Evolutionary conservation across 306 rosid species (phyloP).

Genomic region (Myrica gale): DNA sequence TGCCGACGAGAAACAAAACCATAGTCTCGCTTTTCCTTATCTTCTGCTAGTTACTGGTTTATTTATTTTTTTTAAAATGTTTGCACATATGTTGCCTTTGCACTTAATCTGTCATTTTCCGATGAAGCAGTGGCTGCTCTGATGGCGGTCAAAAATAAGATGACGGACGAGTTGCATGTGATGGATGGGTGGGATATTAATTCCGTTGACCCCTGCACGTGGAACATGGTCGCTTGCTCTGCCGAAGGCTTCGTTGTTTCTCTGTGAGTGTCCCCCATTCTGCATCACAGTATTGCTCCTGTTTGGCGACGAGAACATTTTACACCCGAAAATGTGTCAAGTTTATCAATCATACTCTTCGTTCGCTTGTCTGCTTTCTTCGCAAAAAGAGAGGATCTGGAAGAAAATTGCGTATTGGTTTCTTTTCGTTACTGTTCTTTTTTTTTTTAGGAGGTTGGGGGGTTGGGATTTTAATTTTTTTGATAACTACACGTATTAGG

Average conservation of each 20-base stretch:
- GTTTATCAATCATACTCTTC: background rate
- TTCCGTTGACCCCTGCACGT: constrained; percentile 97
- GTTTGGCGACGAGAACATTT: constrained; percentile 1
- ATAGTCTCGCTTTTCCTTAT: constrained; percentile 15
- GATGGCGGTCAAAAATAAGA: constrained; percentile 82
- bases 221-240: constrained; percentile 92
- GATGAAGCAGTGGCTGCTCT: constrained; percentile 74
- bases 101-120: constrained; percentile 14
- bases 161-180: constrained; percentile 56
- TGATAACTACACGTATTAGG: background rate
- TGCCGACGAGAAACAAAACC: constrained; percentile 11
- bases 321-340: background rate
- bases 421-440: background rate
- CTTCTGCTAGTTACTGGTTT: background rate
- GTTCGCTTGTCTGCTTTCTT: background rate
- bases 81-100: background rate
- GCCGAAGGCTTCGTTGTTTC: constrained; percentile 70
- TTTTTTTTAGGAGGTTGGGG: no score
- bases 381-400: background rate
- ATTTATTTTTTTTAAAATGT: background rate
- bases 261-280: constrained; percentile 50
- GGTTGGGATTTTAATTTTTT: background rate
- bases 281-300: background rate
- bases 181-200: constrained; percentile 90
- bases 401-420: background rate